Evolutionary conservation across 352 stramenopile genomes (phyloP).

Genomic region (Peronosclerospora sorghi): DNA sequence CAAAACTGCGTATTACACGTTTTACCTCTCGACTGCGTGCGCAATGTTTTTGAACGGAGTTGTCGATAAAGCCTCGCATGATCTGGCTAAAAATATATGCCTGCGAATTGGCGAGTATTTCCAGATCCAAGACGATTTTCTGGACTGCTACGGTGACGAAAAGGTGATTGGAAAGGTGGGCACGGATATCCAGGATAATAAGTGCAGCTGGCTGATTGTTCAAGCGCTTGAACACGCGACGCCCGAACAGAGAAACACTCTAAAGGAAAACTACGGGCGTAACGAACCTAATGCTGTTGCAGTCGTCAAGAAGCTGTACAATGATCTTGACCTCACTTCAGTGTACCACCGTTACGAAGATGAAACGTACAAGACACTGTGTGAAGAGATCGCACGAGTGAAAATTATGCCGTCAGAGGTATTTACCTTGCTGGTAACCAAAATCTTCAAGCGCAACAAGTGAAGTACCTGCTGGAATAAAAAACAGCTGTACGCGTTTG

Average conservation of each 20-base stretch:
- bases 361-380: slow-evolving; percentile 79
- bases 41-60: slow-evolving; percentile 87
- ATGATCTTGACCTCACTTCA: slow-evolving; percentile 79
- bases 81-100: slow-evolving; percentile 89
- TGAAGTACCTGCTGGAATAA: no score
- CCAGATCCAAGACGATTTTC: slow-evolving; percentile 98
- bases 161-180: slow-evolving; percentile 90
- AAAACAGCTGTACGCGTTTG: slow-evolving; percentile 2
- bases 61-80: slow-evolving; percentile 57
- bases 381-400: slow-evolving; percentile 67
- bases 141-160: slow-evolving; percentile 95
- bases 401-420: slow-evolving; percentile 84
- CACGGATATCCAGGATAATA: slow-evolving; percentile 99
- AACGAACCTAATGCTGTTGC: slow-evolving; percentile 65
- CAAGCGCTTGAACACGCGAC: slow-evolving; percentile 83
- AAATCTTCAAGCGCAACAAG: slow-evolving; percentile 97
- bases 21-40: slow-evolving; percentile 93
- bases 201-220: slow-evolving; percentile 98
- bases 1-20: slow-evolving; percentile 99
- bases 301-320: slow-evolving; percentile 92
- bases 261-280: slow-evolving; percentile 91
- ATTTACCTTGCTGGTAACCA: slow-evolving; percentile 89
- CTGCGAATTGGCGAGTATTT: slow-evolving; percentile 98
- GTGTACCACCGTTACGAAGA: slow-evolving; percentile 92
- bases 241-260: slow-evolving; percentile 55